phyloP scores from a whole-genome alignment of 1,139 yeast genomes.

The Debaryomyces coudertii region DNA sequence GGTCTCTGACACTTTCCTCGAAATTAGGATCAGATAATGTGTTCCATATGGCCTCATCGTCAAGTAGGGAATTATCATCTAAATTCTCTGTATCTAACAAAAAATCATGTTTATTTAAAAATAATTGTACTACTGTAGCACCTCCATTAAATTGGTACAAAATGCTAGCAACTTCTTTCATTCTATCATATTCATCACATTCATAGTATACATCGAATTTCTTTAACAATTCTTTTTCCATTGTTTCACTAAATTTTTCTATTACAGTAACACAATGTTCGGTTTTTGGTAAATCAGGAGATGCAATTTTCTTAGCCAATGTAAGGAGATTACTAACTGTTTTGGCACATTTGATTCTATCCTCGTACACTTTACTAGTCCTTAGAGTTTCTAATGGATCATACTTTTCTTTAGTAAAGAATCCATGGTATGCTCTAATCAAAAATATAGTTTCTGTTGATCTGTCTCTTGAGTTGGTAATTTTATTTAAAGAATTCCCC shows the following conservation, averaged over 20 bases:
- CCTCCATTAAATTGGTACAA: slow-evolving; percentile 86
- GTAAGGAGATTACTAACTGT: slow-evolving; percentile 67
- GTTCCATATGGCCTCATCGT: slow-evolving; percentile 43
- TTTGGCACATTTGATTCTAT: slow-evolving; percentile 68
- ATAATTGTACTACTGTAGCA: slow-evolving; percentile 75
- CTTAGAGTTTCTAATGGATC: slow-evolving; percentile 61
- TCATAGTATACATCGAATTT: slow-evolving; percentile 64
- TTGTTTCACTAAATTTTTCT: slow-evolving; percentile 70
- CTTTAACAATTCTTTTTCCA: slow-evolving; percentile 68
- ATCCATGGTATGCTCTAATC: slow-evolving; percentile 76
- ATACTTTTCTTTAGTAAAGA: slow-evolving; percentile 63
- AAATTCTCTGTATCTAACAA: slow-evolving; percentile 50
- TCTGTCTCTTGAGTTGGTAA: slow-evolving; percentile 77
- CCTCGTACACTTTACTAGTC: slow-evolving; percentile 44
- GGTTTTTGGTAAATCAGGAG: slow-evolving; percentile 55
- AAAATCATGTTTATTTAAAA: slow-evolving; percentile 79
- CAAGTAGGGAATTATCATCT: slow-evolving; percentile 40
- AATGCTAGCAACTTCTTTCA: slow-evolving; percentile 81
- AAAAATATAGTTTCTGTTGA: slow-evolving; percentile 74
- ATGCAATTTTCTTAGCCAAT: slow-evolving; percentile 62
- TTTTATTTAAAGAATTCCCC: slow-evolving; percentile 71
- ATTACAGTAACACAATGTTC: slow-evolving; percentile 55
- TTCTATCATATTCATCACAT: slow-evolving; percentile 59
- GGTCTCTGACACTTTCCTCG: slow-evolving; percentile 34
- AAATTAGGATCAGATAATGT: slow-evolving; percentile 41